Evolutionary conservation across 805 yeast species (phyloP).

Genomic region (Saccharomycopsis capsularis): DNA sequence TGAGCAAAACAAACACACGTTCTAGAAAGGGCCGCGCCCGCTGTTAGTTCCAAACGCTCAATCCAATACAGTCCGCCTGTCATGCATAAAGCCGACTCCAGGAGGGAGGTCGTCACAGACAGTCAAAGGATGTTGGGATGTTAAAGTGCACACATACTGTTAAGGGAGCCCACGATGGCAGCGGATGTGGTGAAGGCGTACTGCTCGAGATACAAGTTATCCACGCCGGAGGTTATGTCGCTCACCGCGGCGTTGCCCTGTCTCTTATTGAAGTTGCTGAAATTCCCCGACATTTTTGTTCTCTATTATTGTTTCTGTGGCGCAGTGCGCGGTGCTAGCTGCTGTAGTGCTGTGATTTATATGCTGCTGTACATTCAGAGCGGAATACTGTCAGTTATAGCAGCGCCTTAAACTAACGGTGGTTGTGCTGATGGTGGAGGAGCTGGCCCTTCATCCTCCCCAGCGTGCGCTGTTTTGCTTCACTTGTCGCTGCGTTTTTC

Average conservation of each 20-base stretch:
- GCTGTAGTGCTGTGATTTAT: no score
- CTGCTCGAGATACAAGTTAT: constrained; percentile 56
- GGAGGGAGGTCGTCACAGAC: no score
- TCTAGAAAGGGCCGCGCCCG: constrained; percentile 26
- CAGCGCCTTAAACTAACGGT: no score
- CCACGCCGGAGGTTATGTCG: constrained; percentile 15
- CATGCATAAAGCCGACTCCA: no score
- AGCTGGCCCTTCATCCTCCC: no score
- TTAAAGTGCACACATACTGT: constrained; percentile 45
- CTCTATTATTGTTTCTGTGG: neutral
- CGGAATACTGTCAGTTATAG: no score
- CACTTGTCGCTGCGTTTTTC: no score
- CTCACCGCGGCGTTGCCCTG: constrained; percentile 1
- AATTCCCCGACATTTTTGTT: constrained; percentile 1
- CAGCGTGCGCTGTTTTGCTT: no score
- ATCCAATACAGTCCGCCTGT: neutral
- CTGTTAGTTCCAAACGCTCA: neutral
- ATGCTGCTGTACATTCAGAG: no score
- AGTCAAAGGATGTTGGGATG: no score
- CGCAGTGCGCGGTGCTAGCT: no score
- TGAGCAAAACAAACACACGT: constrained; percentile 72
- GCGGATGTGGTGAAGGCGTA: constrained; percentile 86
- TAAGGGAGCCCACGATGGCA: constrained; percentile 82
- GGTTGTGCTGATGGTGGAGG: no score
- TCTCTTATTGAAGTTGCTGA: neutral